phyloP scores from a whole-genome alignment of 73 alveolate genomes.

The Breviolum minutum region DNA sequence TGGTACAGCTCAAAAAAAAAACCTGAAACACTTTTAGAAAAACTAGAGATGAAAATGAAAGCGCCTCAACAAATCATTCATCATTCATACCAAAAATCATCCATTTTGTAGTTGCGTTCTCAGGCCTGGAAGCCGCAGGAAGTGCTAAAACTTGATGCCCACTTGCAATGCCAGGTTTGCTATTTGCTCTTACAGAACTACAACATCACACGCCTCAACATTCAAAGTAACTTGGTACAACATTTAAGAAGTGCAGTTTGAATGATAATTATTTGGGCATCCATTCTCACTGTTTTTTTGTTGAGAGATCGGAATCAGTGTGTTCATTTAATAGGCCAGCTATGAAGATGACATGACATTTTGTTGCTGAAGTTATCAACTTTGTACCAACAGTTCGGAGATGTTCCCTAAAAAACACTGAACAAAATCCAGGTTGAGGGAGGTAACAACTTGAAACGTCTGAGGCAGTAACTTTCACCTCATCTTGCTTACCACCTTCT shows the following conservation, averaged over 20 bases:
- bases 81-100: background rate
- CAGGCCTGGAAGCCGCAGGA: background rate
- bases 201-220: slow-evolving; percentile 95
- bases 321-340: background rate
- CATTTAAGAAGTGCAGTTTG: no score
- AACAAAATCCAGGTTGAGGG: background rate
- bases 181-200: slow-evolving; percentile 84
- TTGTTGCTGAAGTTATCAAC: background rate
- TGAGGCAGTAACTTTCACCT: slow-evolving; percentile 82
- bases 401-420: background rate
- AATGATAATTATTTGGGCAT: background rate
- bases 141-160: background rate
- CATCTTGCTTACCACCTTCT: slow-evolving; percentile 77
- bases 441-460: background rate
- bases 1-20: no score
- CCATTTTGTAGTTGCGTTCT: background rate
- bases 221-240: slow-evolving; percentile 31
- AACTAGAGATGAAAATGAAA: background rate
- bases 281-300: no score
- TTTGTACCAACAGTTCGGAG: background rate
- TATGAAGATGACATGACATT: background rate
- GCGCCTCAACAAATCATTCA: background rate
- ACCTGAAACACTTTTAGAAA: background rate
- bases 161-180: slow-evolving; percentile 26
- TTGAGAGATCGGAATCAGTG: no score